A percentile compares a stretch with the other conserved stretches of the same genome.
These are phyloP conservation scores for Xylaria sp. DNA, from an alignment of 2,329 filamentous ascomycete genomes.

Conservation along the genomic window DNA sequence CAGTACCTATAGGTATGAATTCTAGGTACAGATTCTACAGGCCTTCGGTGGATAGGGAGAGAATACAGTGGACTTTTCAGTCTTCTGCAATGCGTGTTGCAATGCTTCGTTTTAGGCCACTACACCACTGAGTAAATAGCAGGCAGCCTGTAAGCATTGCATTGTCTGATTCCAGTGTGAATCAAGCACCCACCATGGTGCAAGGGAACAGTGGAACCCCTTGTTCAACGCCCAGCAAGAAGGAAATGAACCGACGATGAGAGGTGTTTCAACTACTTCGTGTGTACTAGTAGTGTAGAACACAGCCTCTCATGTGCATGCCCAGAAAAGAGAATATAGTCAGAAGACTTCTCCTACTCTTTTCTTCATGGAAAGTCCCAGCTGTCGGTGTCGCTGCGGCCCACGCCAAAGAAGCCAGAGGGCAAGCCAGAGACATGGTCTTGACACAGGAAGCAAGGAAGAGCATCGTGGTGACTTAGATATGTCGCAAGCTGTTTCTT, in stretches of 20 bases:
- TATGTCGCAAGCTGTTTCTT: neutral
- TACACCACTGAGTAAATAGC: neutral
- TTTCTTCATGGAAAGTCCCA: neutral
- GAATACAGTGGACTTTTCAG: conserved; percentile 12
- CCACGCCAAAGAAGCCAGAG: conserved; percentile 15
- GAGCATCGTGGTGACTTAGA: conserved; percentile 7
- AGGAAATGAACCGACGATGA: conserved; percentile 20
- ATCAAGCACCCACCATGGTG: conserved; percentile 29
- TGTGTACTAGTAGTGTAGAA: neutral
- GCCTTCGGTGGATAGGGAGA: neutral
- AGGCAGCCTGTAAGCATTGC: conserved; percentile 14
- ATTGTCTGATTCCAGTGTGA: conserved; percentile 21
- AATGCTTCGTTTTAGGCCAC: conserved; percentile 17
- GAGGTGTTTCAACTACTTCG: conserved; percentile 15
- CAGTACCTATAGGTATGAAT: too few relatives aligned
- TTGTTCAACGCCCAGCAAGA: conserved; percentile 16
- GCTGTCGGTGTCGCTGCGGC: neutral
- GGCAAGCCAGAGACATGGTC: neutral
- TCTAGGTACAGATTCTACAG: too few relatives aligned
- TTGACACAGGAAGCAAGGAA: conserved; percentile 3
- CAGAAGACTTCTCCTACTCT: conserved; percentile 17
- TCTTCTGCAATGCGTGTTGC: conserved; percentile 1
- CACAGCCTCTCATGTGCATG: conserved; percentile 3
- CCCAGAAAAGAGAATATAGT: neutral
- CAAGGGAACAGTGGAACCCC: conserved; percentile 30